A percentile compares a stretch with the other conserved stretches of the same genome.
Evolutionary conservation across 1,284 basidiomycete species (phyloP).

Genomic region (Volvariella volvacea): DNA sequence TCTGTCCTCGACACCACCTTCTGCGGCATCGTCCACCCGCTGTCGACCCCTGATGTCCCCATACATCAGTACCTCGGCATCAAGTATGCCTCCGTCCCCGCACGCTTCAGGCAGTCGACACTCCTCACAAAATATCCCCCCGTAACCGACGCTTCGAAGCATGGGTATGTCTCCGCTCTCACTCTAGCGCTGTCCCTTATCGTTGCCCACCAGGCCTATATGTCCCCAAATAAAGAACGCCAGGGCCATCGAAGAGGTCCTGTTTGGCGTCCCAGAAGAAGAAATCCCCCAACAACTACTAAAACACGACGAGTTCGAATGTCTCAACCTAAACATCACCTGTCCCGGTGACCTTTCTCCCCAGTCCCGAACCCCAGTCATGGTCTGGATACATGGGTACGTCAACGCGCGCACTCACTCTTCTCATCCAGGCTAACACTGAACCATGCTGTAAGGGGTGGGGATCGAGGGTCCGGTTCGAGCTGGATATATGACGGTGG

Average conservation of each 20-base stretch:
- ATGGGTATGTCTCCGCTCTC: slow-evolving; percentile 41
- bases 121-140: slow-evolving; percentile 49
- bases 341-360: slow-evolving; percentile 48
- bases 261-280: slow-evolving; percentile 53
- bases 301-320: slow-evolving; percentile 66
- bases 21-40: slow-evolving; percentile 50
- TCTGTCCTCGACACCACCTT: slow-evolving; percentile 53
- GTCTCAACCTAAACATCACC: slow-evolving; percentile 73
- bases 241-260: slow-evolving; percentile 46
- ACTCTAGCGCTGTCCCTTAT: neutral
- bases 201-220: slow-evolving; percentile 44
- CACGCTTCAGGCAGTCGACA: slow-evolving; percentile 65
- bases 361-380: slow-evolving; percentile 55
- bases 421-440: slow-evolving; percentile 6
- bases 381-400: slow-evolving; percentile 77
- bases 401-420: slow-evolving; percentile 14
- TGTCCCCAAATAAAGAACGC: slow-evolving; percentile 55
- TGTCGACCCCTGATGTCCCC: slow-evolving; percentile 47
- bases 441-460: slow-evolving; percentile 39
- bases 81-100: slow-evolving; percentile 68
- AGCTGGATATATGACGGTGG: slow-evolving; percentile 72
- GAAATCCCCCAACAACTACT: slow-evolving; percentile 48
- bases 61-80: slow-evolving; percentile 70
- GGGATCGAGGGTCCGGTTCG: slow-evolving; percentile 63
- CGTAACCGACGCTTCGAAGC: slow-evolving; percentile 51